Evolutionary conservation across 2,329 filamentous ascomycete genomes (phyloP), one percentile per base, ranked within the genome.

Genomic region (Sarocladium strictum): DNA sequence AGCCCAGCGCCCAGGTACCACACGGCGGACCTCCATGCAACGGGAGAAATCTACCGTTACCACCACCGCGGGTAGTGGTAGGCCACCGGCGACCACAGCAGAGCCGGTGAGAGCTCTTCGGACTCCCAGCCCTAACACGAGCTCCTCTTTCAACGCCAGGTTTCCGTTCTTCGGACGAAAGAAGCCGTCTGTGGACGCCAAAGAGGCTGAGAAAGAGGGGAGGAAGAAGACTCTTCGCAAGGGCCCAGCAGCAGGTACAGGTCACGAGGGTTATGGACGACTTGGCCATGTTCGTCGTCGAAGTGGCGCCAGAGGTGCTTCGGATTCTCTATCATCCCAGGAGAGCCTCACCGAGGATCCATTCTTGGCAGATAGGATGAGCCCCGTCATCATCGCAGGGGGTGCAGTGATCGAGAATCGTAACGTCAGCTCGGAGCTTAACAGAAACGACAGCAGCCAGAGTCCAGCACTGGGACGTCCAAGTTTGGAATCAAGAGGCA

Each of bases 201-300:
- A 63, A 27, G 27, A 53, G 33, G 4, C 32, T n/a, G 59, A 61
- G 1, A 62, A 62, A 24, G 62, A 62, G 49, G 45, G 50, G 2
- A 23, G 53, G 27, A 47, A 41, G 9, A 84, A 79, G 58, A 65
- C 74, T 7, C 5, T 74, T 23, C 80, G 87, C 26, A 93, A 90
- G 68, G 92, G 93, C 0, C 93, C 93, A 21, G 83, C 81, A 15
- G 93, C 93, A 38, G 93, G 93, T n/a, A 97, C 93, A 35, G 93
- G 93, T 0, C 91, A 97, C 63, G 93, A 97, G 72, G 87, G 87
- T 1, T 92, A 93, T 63, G 87, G 87, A 1, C 80, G 80, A 55
- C 75, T 89, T 55, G 83, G 84, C 2, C 73, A 77, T 4, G 63
- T 74, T 27, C 80, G 84, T 56, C 80, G 86, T 27, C 80, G 86